Evolutionary conservation across 495 filamentous ascomycete species (phyloP).

Genomic region (Articulospora tetracladia): DNA sequence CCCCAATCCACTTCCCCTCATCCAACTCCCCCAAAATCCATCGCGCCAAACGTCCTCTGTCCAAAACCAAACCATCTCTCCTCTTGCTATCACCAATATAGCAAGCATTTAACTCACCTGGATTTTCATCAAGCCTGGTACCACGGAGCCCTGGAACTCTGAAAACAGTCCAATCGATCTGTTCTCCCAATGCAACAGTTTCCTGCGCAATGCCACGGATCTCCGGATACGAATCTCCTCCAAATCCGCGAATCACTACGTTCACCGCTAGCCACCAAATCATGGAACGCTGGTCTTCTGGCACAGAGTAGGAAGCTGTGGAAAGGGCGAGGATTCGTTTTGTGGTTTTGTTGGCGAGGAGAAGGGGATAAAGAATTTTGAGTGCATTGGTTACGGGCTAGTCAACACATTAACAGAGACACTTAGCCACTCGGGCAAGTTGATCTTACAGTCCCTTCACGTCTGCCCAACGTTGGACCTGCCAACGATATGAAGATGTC

Average conservation of each 20-base stretch:
- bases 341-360: slow-evolving; percentile 8
- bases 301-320: slow-evolving; percentile 20
- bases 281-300: slow-evolving; percentile 11
- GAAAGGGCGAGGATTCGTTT: slow-evolving; percentile 20
- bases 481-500: slow-evolving; percentile 21
- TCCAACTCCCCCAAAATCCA: slow-evolving; percentile 13
- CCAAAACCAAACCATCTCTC: slow-evolving; percentile 15
- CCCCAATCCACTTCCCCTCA: slow-evolving; percentile 10
- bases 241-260: slow-evolving; percentile 12
- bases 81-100: slow-evolving; percentile 16
- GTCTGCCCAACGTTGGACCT: slow-evolving; percentile 17
- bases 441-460: slow-evolving; percentile 17
- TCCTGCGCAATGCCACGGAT: slow-evolving; percentile 16
- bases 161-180: slow-evolving; percentile 22
- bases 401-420: background rate
- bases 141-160: slow-evolving; percentile 13
- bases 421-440: background rate
- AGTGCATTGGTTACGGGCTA: slow-evolving; percentile 22
- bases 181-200: slow-evolving; percentile 15
- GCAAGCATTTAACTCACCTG: slow-evolving; percentile 6
- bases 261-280: slow-evolving; percentile 19
- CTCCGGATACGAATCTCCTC: slow-evolving; percentile 16
- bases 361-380: slow-evolving; percentile 16
- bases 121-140: slow-evolving; percentile 12
- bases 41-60: slow-evolving; percentile 12